Percentiles rank a stretch among this genome's conserved stretches.
These are phyloP conservation scores for Candida glaebosa DNA, from an alignment of 805 yeast species.

Conservation along the genomic window DNA sequence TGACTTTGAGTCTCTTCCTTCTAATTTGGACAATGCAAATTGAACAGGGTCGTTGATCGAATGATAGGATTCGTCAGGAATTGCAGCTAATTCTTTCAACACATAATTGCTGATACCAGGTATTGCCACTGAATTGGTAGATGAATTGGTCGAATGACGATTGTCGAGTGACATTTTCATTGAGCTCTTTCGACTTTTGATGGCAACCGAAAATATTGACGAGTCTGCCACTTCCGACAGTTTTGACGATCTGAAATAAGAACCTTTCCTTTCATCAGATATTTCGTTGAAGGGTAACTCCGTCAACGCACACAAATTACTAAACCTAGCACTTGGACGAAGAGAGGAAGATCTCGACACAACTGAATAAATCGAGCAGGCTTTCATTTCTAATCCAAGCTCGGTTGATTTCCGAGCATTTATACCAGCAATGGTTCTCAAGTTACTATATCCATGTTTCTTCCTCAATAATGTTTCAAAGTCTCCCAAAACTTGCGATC, in stretches of 20 bases:
- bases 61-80: constrained; percentile 71
- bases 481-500: constrained; percentile 9
- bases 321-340: constrained; percentile 31
- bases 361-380: constrained; percentile 12
- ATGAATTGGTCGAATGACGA: constrained; percentile 9
- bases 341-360: constrained; percentile 22
- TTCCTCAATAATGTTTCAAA: constrained; percentile 35
- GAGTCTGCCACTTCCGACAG: constrained; percentile 27
- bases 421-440: constrained; percentile 31
- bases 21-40: constrained; percentile 72
- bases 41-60: constrained; percentile 67
- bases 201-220: constrained; percentile 32
- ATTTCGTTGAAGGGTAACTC: constrained; percentile 34
- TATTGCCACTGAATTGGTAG: constrained; percentile 46
- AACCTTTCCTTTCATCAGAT: constrained; percentile 10
- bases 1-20: constrained; percentile 50
- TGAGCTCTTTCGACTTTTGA: constrained; percentile 18
- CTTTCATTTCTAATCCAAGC: constrained; percentile 4
- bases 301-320: constrained; percentile 36
- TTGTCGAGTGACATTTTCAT: constrained; percentile 3
- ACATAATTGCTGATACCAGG: constrained; percentile 46
- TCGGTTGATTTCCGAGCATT: constrained; percentile 1
- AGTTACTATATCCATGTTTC: constrained; percentile 47
- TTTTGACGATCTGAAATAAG: constrained; percentile 15
- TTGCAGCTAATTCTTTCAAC: constrained; percentile 64